These are phyloP conservation scores for Alisma plantagoaquatica DNA, from an alignment of 106 monocot species.

Conservation along the genomic window DNA sequence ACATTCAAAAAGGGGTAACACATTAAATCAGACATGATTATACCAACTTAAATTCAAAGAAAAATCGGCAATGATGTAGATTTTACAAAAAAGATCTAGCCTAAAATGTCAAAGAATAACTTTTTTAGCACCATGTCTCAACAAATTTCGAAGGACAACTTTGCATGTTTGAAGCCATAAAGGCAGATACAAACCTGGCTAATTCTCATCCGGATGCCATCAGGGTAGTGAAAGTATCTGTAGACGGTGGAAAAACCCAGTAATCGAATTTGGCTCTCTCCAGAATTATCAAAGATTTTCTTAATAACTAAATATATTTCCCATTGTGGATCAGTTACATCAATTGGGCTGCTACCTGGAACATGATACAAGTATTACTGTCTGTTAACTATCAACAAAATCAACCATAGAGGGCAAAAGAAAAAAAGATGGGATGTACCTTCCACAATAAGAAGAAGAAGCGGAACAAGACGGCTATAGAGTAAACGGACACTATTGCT, in stretches of 20 bases:
- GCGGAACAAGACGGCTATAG: slow-evolving; percentile 70
- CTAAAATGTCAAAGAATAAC: background rate
- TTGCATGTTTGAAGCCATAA: background rate
- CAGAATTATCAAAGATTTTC: slow-evolving; percentile 25
- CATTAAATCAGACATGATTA: background rate
- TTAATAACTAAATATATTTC: slow-evolving; percentile 70
- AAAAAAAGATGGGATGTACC: slow-evolving; percentile 28
- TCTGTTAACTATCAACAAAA: background rate
- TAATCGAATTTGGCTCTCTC: slow-evolving; percentile 14
- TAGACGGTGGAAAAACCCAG: slow-evolving; percentile 86
- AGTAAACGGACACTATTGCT: slow-evolving; percentile 46
- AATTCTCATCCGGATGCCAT: slow-evolving; percentile 61
- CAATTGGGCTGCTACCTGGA: slow-evolving; percentile 69
- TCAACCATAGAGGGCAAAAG: background rate
- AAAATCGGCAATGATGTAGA: background rate
- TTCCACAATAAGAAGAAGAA: slow-evolving; percentile 86
- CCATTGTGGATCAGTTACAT: slow-evolving; percentile 85
- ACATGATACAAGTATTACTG: background rate
- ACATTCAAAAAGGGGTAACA: too few species aligned
- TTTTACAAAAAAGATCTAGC: background rate
- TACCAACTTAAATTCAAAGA: background rate
- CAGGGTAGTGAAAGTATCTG: slow-evolving; percentile 85
- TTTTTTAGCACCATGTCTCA: background rate
- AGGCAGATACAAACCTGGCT: slow-evolving; percentile 47
- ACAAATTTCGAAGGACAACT: background rate